phyloP scores from a whole-genome alignment of 2,329 filamentous ascomycete genomes.

The Colletotrichum lini region DNA sequence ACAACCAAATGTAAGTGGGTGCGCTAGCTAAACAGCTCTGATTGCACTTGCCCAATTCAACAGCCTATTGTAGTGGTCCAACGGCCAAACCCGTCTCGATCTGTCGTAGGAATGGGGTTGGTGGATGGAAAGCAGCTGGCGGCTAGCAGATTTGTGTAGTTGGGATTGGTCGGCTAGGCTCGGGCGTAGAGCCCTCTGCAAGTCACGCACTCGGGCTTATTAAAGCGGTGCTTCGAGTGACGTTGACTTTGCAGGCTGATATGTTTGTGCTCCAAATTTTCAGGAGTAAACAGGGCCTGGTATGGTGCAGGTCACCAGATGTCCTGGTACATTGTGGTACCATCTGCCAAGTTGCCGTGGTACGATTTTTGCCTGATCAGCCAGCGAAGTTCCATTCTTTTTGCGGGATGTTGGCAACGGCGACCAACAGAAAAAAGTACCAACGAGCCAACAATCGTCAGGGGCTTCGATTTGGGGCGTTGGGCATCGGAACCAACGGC shows the following conservation, averaged over 20 bases:
- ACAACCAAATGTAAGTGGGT: neutral
- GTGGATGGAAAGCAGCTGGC: neutral
- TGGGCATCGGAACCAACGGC: slow-evolving; percentile 3
- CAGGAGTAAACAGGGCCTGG: slow-evolving; percentile 1
- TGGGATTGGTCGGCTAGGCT: neutral
- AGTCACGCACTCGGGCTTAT: neutral
- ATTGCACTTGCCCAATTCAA: no score
- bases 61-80: neutral
- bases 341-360: slow-evolving; percentile 1
- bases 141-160: neutral
- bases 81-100: neutral
- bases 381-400: neutral
- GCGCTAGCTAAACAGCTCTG: neutral
- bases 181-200: neutral
- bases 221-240: neutral
- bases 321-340: slow-evolving; percentile 11
- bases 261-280: slow-evolving; percentile 4
- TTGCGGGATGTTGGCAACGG: slow-evolving; percentile 19
- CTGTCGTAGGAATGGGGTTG: neutral
- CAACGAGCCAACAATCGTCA: neutral
- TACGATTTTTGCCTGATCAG: neutral
- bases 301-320: neutral
- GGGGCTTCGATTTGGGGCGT: neutral
- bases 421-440: slow-evolving; percentile 4
- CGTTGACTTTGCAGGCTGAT: neutral